Percentiles rank a stretch among this genome's conserved stretches.
phyloP scores from a whole-genome alignment of 2,329 filamentous ascomycete genomes.

The Sarocladium brachiariae region DNA sequence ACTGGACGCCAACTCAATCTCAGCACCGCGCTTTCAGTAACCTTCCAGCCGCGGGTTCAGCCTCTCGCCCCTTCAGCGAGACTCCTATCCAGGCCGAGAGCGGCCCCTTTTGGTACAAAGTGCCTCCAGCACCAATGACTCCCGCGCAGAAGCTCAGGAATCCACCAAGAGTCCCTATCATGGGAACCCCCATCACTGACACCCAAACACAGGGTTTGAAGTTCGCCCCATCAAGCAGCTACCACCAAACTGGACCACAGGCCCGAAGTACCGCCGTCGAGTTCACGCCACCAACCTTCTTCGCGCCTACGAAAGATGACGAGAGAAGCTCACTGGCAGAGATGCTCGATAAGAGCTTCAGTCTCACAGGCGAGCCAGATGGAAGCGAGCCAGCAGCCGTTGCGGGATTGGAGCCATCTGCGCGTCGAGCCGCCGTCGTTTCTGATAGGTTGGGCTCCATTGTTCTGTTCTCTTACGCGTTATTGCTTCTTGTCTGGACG shows the following conservation, averaged over 20 bases:
- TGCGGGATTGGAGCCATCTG: not conserved
- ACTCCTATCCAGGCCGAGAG: slow-evolving; percentile 35
- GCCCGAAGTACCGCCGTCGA: slow-evolving; percentile 24
- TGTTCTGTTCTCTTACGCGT: not conserved
- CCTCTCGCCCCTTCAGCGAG: slow-evolving; percentile 34
- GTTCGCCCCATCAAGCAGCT: slow-evolving; percentile 28
- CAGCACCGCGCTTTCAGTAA: slow-evolving; percentile 49
- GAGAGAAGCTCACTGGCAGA: slow-evolving; percentile 38
- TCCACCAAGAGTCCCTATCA: slow-evolving; percentile 48
- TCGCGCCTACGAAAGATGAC: slow-evolving; percentile 37
- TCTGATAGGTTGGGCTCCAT: too few species aligned
- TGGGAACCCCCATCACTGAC: slow-evolving; percentile 37
- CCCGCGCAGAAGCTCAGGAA: slow-evolving; percentile 57
- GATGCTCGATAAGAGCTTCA: slow-evolving; percentile 37
- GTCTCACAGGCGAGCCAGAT: slow-evolving; percentile 24
- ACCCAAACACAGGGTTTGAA: slow-evolving; percentile 40
- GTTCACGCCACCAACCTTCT: slow-evolving; percentile 56
- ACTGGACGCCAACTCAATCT: slow-evolving; percentile 61
- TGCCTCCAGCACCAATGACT: slow-evolving; percentile 62
- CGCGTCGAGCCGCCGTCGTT: too few species aligned
- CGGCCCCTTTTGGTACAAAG: slow-evolving; percentile 60
- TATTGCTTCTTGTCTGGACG: not conserved
- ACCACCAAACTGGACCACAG: slow-evolving; percentile 10
- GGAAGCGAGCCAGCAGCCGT: not conserved
- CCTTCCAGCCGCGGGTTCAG: slow-evolving; percentile 32